Evolutionary conservation across 1,139 yeast genomes (phyloP), one percentile per base, ranked within the genome.

Genomic region (Pichia cactophila): DNA sequence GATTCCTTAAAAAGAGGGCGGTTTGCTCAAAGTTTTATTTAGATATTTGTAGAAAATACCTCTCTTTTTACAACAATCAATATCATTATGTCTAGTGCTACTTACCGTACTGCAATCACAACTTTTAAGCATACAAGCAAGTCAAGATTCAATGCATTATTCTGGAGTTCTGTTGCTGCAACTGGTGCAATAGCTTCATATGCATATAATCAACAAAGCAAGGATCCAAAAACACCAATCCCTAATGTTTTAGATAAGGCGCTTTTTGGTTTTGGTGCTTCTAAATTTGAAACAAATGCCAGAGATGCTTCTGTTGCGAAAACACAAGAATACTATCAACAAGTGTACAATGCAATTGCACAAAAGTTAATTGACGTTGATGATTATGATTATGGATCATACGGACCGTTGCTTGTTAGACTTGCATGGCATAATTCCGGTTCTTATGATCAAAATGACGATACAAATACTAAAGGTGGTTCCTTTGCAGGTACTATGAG

Each of bases 401-500:
- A 74, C 49, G 88, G 84, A 1, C 88, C 88, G 17, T 68, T 81
- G 4, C 65, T 82, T 12, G 76, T 82, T 26, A 71, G 87, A 48
- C 69, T 83, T 42, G 83, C 87, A 23, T 82, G 88, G 89, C 87
- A 83, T 62, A 77, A 82, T 42, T 75, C 81, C 43, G 87, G 86
- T 20, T 81, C 88, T 7, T 83, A 76, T 63, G 81, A 82, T 60
- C 75, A 76, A 66, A 63, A 69, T 43, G 77, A 76, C 56, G 69
- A 74, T 48, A 61, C 76, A 11, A 57, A 56, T 46, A 58, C 56
- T 14, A 62, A 69, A 38, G 96, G 96, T 58, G 97, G 97, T 38
- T 82, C 94, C 5, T 84, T 68, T 64, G 86, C 85, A 52, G 96
- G 95, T 58, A 84, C 96, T 47, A 86, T 87, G 86, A 73, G 87